Evolutionary conservation across 106 monocot species (phyloP), one percentile per base, ranked within the genome.

Genomic region (Phalaenopsis equestris): DNA sequence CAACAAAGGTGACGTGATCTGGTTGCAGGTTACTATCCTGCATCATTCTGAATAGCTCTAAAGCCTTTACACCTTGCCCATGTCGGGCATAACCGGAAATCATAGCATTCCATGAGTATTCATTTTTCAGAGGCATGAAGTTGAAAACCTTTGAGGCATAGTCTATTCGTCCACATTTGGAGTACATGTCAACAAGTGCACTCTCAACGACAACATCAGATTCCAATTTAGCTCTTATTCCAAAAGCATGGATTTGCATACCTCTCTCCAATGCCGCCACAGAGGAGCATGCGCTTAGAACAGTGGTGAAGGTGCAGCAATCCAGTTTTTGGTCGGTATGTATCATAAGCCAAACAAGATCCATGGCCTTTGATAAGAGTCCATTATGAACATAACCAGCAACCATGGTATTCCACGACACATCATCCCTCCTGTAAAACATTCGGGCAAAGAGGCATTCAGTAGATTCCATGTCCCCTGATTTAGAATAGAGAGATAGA

Each of bases 351-450:
- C 91, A 93, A 75, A 91, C 86, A 84, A 90, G 87, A 84, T 93
- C 93, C 85, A 93, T 86, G 17, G 91, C 91, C 55, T 90, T 80
- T 15, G 86, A 46, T 9, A 93, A 58, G 37, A 88, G 86, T 11
- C 87, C 91, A 79, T 96, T 92, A 19, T 96, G 88, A 75, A 93
- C 81, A 75, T 93, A 96, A 41, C 91, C 93, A 21, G 90, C 41
- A 81, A 96, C 77, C 93, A 96, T 96, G 6, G 91, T 85, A 79
- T 96, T 96, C 93, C 93, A 96, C 17, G 96, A 90, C 4, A 96
- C 80, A 37, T 78, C 83, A 81, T 96, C 90, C 75, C 88, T 91
- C 41, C 81, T 87, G 37, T 67, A 78, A 18, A 82, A 80, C 93
- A 96, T 96, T 81, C 81, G 42, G 41, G 41, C 18, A 80, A 96